phyloP scores from a whole-genome alignment of 1,139 yeast species.

The Kurtzmaniella natalensis region DNA sequence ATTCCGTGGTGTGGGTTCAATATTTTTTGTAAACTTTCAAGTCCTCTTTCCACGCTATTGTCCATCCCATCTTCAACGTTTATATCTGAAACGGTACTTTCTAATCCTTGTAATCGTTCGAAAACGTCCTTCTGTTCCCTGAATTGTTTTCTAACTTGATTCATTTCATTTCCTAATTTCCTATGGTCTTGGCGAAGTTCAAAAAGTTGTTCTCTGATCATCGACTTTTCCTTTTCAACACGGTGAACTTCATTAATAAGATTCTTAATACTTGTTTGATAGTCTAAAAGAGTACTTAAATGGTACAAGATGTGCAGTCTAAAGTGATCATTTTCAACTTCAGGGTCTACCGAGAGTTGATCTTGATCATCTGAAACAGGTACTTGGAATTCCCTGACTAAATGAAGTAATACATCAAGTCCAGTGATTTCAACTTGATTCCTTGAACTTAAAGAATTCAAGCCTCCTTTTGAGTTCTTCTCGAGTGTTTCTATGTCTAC shows the following conservation, averaged over 20 bases:
- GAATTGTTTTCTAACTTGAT: slow-evolving; percentile 30
- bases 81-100: slow-evolving; percentile 12
- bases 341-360: too few relatives aligned
- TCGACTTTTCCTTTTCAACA: slow-evolving; percentile 38
- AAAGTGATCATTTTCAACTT: slow-evolving; percentile 29
- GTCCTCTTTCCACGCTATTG: neutral
- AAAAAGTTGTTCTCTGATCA: slow-evolving; percentile 35
- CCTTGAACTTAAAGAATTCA: too few relatives aligned
- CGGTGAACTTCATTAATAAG: slow-evolving; percentile 32
- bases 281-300: slow-evolving; percentile 28
- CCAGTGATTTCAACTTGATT: slow-evolving; percentile 27
- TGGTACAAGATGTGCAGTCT: slow-evolving; percentile 27
- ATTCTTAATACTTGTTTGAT: slow-evolving; percentile 40
- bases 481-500: slow-evolving; percentile 27
- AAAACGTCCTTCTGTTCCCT: slow-evolving; percentile 19
- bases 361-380: too few relatives aligned
- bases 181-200: slow-evolving; percentile 35
- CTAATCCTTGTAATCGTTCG: slow-evolving; percentile 18
- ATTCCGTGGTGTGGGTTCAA: slow-evolving; percentile 41
- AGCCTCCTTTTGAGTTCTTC: slow-evolving; percentile 5
- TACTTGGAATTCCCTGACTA: too few relatives aligned
- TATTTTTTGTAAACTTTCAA: slow-evolving; percentile 7
- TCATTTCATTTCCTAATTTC: slow-evolving; percentile 35
- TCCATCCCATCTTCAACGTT: slow-evolving; percentile 3
- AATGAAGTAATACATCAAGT: slow-evolving; percentile 34